Base-by-base conservation (phyloP, 148 eudicot species). In the Rhododendron simsii region DNA sequence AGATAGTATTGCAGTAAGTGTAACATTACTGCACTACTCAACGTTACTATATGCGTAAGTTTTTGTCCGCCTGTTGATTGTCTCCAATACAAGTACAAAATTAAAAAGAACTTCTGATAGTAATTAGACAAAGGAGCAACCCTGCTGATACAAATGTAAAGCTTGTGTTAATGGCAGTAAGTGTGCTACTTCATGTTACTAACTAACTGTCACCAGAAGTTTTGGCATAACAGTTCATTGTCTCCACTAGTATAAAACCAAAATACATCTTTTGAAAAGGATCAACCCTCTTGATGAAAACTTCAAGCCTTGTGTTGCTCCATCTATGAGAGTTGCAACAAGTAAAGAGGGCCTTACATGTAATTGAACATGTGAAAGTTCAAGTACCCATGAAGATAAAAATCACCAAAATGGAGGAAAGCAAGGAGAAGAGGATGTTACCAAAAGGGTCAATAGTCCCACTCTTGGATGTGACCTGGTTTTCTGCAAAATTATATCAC, bases 391-490 rank as follows among this genome's bases (percentile, higher is more conserved):
- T 63, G 33, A 21, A 41, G 18, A 83, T 37, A 9, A 35, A n/a
- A 26, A 83, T 65, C 30, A 45, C 37, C n/a, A 57, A 21, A 23
- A 33, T 71, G 41, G 35, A 86, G 74, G 37, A 69, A 81, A 86
- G 80, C 78, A 86, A 73, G 74, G 73, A 50, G 51, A 69, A 81
- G 18, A 85, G 12, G 55, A 88, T 74, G 53, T 63, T 82, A 61
- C 71, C 82, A 76, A 18, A 33, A 55, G 89, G 80, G 65, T 77
- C 48, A 50, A 81, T 45, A 15, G 71, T 78, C 35, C 30, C 83
- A 53, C 83, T 85, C 65, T 7, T 39, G 30, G 89, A 88, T 13
- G 77, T 51, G 79, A 85, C 87, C 85, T 81, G 75, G 63, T 85
- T 82, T 81, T 85, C 89, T 88, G 87, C 81, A 85, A 83, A 83